Evolutionary conservation across 169 alveolate species (phyloP).

Genomic region (Cryptosporidium canis): DNA sequence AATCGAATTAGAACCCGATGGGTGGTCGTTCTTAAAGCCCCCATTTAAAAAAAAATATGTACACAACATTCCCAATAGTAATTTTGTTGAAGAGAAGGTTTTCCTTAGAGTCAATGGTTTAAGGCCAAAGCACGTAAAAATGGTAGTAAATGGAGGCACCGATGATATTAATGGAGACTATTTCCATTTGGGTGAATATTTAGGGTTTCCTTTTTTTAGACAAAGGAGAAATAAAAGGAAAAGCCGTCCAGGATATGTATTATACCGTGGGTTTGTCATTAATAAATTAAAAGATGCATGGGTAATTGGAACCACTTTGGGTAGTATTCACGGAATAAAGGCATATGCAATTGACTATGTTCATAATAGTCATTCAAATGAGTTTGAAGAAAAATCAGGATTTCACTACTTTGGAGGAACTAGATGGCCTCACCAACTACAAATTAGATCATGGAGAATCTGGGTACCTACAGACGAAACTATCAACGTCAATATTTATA

Average conservation of each 20-base stretch:
- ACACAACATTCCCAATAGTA: conserved; percentile 33
- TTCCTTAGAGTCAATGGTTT: conserved; percentile 38
- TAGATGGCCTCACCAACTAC: conserved; percentile 72
- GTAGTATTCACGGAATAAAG: conserved; percentile 66
- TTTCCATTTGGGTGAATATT: conserved; percentile 55
- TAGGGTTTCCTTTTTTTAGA: conserved; percentile 69
- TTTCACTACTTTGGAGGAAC: conserved; percentile 65
- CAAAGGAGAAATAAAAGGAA: conserved; percentile 57
- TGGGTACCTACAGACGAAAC: conserved; percentile 52
- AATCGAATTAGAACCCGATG: conserved; percentile 66
- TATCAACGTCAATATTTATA: conserved; percentile 33
- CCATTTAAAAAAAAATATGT: conserved; percentile 54
- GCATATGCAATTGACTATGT: conserved; percentile 57
- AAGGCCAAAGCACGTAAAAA: conserved; percentile 33
- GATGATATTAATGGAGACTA: conserved; percentile 66
- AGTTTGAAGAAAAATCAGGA: conserved; percentile 14
- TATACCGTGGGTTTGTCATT: conserved; percentile 42
- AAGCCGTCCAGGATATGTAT: conserved; percentile 50
- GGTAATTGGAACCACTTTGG: conserved; percentile 69
- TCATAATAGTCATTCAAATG: not conserved
- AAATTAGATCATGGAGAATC: conserved; percentile 48
- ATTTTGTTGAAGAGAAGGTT: conserved; percentile 22
- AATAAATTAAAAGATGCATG: conserved; percentile 45
- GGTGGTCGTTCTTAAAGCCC: conserved; percentile 59
- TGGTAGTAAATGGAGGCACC: conserved; percentile 65